phyloP scores from a whole-genome alignment of 192 early-diverging fungal species.

The Coemansia sp. region DNA sequence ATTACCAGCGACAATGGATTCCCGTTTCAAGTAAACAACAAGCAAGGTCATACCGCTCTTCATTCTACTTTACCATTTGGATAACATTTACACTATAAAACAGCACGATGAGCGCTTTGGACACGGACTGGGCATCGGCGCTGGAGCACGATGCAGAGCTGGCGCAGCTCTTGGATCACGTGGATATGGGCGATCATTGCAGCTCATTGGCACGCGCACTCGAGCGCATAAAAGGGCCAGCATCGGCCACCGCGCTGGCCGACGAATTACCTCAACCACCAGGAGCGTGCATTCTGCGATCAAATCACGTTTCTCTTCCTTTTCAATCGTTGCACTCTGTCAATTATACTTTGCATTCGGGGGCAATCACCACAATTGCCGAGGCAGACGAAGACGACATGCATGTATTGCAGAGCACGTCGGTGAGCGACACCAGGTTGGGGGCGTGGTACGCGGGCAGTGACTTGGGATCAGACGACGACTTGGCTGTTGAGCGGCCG shows the following conservation, averaged over 20 bases:
- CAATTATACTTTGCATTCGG: background rate
- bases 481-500: slow-evolving; percentile 26
- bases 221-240: background rate
- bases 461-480: slow-evolving; percentile 10
- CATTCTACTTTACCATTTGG: no score
- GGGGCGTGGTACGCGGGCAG: background rate
- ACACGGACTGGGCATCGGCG: background rate
- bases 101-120: background rate
- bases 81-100: no score
- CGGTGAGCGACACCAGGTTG: background rate
- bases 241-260: slow-evolving; percentile 1
- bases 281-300: background rate
- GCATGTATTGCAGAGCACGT: slow-evolving; percentile 1
- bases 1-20: no score
- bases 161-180: slow-evolving; percentile 4
- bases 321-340: background rate
- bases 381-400: background rate
- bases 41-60: no score
- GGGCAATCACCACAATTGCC: slow-evolving; percentile 7
- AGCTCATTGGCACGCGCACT: background rate
- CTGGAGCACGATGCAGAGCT: background rate
- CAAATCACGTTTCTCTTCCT: background rate
- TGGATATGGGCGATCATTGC: background rate
- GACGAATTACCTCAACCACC: slow-evolving; percentile 5
- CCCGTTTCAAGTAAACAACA: no score